Percentiles rank a stretch among this genome's conserved stretches.
Evolutionary conservation across 2,329 filamentous ascomycete genomes (phyloP).

Genomic region (Epichloe sp.): DNA sequence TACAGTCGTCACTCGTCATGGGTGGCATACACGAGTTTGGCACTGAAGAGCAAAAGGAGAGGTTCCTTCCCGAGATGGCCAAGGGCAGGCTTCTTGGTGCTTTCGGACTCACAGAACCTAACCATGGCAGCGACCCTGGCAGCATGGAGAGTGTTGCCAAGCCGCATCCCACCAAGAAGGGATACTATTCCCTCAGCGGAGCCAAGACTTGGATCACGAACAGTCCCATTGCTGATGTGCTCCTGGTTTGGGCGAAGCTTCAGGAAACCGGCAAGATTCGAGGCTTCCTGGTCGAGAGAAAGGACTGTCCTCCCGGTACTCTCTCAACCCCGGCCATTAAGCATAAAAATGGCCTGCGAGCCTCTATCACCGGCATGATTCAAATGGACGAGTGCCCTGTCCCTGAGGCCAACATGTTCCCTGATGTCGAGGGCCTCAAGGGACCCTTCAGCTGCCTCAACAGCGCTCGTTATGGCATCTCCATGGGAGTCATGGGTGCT

Average conservation of each 20-base stretch:
- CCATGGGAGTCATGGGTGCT: slow-evolving; percentile 85
- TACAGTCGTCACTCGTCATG: slow-evolving; percentile 89
- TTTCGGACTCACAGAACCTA: slow-evolving; percentile 84
- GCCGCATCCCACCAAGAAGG: slow-evolving; percentile 71
- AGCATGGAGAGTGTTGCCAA: slow-evolving; percentile 84
- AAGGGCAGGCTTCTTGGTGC: slow-evolving; percentile 72
- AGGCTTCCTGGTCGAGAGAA: slow-evolving; percentile 80
- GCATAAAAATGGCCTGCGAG: slow-evolving; percentile 87
- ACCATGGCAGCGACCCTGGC: slow-evolving; percentile 83
- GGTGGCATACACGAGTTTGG: slow-evolving; percentile 83
- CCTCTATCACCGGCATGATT: slow-evolving; percentile 96
- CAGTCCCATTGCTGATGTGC: slow-evolving; percentile 73
- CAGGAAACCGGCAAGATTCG: slow-evolving; percentile 86
- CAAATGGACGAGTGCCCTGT: slow-evolving; percentile 86
- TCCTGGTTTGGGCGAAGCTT: slow-evolving; percentile 87
- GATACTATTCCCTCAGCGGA: slow-evolving; percentile 66
- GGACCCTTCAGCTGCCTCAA: slow-evolving; percentile 94
- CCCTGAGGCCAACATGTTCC: slow-evolving; percentile 85
- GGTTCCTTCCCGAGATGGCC: slow-evolving; percentile 66
- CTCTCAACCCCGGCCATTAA: slow-evolving; percentile 86
- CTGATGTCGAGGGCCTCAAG: slow-evolving; percentile 69
- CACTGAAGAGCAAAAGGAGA: slow-evolving; percentile 75
- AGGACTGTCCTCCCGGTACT: slow-evolving; percentile 73
- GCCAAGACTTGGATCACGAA: slow-evolving; percentile 96
- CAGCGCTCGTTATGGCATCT: slow-evolving; percentile 84